Conservation (phyloP, 257 asterid genomes). For the Galeopsis tetrahit region DNA sequence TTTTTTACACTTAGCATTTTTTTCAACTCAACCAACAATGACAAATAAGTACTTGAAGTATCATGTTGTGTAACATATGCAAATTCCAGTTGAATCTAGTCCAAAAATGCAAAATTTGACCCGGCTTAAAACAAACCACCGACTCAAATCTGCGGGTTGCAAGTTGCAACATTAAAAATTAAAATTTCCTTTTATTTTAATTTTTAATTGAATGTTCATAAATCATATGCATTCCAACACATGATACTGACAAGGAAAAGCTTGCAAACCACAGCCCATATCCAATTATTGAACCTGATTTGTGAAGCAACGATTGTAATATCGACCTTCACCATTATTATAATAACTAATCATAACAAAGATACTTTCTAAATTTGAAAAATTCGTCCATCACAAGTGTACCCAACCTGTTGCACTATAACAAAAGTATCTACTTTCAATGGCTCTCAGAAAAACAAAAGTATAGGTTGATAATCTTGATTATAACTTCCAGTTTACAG, state of each 20-base stretch:
- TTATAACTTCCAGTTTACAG: slow-evolving; percentile 7
- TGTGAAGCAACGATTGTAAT: not conserved
- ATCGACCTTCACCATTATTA: not conserved
- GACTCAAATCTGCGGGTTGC: no score
- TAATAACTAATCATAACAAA: not conserved
- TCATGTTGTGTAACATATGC: no score
- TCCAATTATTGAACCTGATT: not conserved
- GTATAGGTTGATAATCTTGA: not conserved
- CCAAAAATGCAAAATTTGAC: no score
- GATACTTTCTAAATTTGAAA: not conserved
- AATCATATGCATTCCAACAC: not conserved
- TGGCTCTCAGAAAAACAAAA: not conserved
- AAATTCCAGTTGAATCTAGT: no score
- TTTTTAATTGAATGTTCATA: not conserved
- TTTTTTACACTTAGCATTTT: no score
- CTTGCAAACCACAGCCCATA: not conserved
- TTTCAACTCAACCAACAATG: no score
- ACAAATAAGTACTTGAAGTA: no score
- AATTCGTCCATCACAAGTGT: not conserved
- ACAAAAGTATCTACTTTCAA: slow-evolving; percentile 1
- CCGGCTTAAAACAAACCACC: no score
- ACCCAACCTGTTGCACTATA: not conserved
- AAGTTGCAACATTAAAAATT: no score
- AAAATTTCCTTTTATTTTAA: not conserved
- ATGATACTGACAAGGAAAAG: not conserved